A percentile compares a stretch with the other conserved stretches of the same genome.
Conservation (phyloP, 495 filamentous ascomycete species). For the Poronia punctata region DNA sequence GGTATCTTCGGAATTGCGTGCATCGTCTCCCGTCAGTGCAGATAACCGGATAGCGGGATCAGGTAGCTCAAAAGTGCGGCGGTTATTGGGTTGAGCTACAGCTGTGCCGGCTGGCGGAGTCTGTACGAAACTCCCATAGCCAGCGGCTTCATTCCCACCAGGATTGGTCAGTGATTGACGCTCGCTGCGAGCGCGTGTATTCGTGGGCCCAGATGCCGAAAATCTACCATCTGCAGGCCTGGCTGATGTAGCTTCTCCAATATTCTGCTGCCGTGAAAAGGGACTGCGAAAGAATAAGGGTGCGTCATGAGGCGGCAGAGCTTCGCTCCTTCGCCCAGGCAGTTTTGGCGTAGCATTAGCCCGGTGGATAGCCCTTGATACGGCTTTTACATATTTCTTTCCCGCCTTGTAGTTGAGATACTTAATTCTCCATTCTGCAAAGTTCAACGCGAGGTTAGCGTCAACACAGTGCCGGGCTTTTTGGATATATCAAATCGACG, state of each 20-base stretch:
- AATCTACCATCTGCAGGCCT: constrained; percentile 15
- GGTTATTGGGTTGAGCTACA: constrained; percentile 29
- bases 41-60: constrained; percentile 62
- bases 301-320: constrained; percentile 11
- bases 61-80: constrained; percentile 54
- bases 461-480: too few relatives aligned
- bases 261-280: constrained; percentile 19
- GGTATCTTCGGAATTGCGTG: not conserved
- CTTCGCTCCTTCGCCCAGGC: constrained; percentile 17
- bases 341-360: constrained; percentile 47
- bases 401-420: constrained; percentile 91
- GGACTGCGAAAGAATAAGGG: constrained; percentile 14
- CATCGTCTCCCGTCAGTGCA: constrained; percentile 28
- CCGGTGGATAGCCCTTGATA: constrained; percentile 61
- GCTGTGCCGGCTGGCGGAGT: constrained; percentile 47
- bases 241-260: not conserved
- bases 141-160: constrained; percentile 24
- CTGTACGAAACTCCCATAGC: constrained; percentile 71
- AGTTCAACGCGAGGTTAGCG: constrained; percentile 2
- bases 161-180: constrained; percentile 27
- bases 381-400: constrained; percentile 83
- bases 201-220: constrained; percentile 19
- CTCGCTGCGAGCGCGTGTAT: constrained; percentile 23
- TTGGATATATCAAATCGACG: not conserved
- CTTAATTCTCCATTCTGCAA: constrained; percentile 75